Percentiles rank a stretch among this genome's conserved stretches.
Evolutionary conservation across 2,329 filamentous ascomycete species (phyloP).

Genomic region (Lecanicillium sp.): DNA sequence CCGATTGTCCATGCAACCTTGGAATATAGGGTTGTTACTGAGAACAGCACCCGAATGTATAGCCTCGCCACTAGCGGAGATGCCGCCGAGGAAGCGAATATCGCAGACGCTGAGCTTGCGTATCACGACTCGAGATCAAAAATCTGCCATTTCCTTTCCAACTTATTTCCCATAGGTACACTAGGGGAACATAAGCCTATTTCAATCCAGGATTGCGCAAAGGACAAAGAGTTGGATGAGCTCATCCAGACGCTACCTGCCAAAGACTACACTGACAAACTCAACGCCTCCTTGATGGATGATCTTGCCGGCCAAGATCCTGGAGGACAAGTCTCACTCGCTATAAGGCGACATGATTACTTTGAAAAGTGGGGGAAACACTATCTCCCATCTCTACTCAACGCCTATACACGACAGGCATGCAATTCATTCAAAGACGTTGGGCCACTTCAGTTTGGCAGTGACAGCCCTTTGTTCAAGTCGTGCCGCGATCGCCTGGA

Average conservation of each 20-base stretch:
- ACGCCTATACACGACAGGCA: slow-evolving; percentile 47
- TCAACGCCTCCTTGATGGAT: slow-evolving; percentile 37
- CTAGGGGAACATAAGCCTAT: slow-evolving; percentile 25
- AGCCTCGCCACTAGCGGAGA: not conserved
- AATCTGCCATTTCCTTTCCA: slow-evolving; percentile 41
- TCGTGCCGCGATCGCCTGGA: slow-evolving; percentile 41
- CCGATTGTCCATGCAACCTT: slow-evolving; percentile 11
- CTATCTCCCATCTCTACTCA: slow-evolving; percentile 47
- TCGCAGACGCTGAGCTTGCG: slow-evolving; percentile 1
- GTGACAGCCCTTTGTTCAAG: slow-evolving; percentile 41
- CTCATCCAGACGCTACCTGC: slow-evolving; percentile 28
- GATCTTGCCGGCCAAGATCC: slow-evolving; percentile 37
- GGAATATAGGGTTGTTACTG: slow-evolving; percentile 14
- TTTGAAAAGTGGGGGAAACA: slow-evolving; percentile 47
- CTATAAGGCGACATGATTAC: slow-evolving; percentile 28
- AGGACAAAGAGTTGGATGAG: slow-evolving; percentile 16
- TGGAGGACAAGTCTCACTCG: slow-evolving; percentile 41
- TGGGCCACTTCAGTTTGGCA: slow-evolving; percentile 46
- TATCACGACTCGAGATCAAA: slow-evolving; percentile 44
- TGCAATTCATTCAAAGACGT: slow-evolving; percentile 57
- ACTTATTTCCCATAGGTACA: slow-evolving; percentile 29
- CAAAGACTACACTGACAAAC: slow-evolving; percentile 22
- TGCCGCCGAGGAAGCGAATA: not conserved
- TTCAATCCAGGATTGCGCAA: slow-evolving; percentile 1
- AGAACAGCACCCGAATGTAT: slow-evolving; percentile 5